Conservation (phyloP, 768 basidiomycete genomes). For the Agaricus blazei region DNA sequence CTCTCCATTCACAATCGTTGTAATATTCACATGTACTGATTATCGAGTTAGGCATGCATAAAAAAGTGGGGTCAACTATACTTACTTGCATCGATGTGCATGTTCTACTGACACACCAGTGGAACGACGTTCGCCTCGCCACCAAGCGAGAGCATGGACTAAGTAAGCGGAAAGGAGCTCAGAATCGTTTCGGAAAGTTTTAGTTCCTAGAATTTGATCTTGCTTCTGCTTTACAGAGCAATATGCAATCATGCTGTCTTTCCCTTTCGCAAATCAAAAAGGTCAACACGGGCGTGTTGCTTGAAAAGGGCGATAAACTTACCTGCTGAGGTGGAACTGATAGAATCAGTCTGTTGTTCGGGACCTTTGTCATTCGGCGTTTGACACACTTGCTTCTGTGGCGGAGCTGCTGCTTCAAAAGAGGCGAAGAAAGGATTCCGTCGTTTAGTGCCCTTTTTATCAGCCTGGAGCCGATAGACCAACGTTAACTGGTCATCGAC, state of each 20-base stretch:
- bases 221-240: neutral
- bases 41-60: neutral
- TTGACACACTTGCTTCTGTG: neutral
- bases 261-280: no score
- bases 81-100: conserved; percentile 64
- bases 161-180: conserved; percentile 49
- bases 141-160: conserved; percentile 58
- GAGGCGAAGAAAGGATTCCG: conserved; percentile 3
- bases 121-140: conserved; percentile 66
- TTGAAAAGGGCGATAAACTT: no score
- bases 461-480: conserved; percentile 42
- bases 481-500: conserved; percentile 41
- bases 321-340: no score
- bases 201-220: conserved; percentile 58
- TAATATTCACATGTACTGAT: conserved; percentile 34
- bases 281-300: no score
- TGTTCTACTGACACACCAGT: conserved; percentile 63
- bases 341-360: no score
- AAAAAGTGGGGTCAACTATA: neutral
- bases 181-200: conserved; percentile 52
- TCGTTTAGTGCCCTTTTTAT: conserved; percentile 14
- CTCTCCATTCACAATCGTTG: conserved; percentile 79
- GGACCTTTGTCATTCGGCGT: neutral
- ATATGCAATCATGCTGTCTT: no score
- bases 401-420: neutral